Conservation (phyloP, 441 rosid species). For the Corymbia citriodora region DNA sequence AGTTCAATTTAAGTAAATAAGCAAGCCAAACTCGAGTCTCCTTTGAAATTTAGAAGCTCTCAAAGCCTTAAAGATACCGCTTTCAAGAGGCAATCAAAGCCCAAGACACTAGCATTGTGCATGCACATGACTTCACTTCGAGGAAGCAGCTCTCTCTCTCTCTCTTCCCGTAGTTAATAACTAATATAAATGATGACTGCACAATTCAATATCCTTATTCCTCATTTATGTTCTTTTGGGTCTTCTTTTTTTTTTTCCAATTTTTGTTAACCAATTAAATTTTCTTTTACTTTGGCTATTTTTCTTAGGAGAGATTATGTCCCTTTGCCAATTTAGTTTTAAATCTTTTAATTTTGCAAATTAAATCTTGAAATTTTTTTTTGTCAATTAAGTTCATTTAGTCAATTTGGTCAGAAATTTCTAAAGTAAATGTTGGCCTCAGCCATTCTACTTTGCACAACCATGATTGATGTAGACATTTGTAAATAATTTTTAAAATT, state of each 20-base stretch:
- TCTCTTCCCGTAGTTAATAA: neutral
- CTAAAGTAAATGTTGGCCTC: neutral
- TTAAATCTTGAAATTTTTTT: too few relatives aligned
- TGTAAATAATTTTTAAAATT: too few relatives aligned
- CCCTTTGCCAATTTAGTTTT: neutral
- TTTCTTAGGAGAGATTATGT: too few relatives aligned
- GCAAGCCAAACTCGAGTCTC: neutral
- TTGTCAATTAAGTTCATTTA: too few relatives aligned
- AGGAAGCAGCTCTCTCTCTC: neutral
- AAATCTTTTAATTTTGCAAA: too few relatives aligned
- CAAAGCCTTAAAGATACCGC: neutral
- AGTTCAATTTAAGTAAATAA: neutral
- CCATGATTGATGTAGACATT: accelerated
- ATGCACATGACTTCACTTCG: neutral
- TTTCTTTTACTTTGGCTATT: too few relatives aligned
- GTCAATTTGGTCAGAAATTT: too few relatives aligned
- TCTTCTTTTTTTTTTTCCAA: too few relatives aligned
- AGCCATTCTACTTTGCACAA: neutral
- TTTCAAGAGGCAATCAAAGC: neutral
- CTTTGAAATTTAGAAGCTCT: neutral
- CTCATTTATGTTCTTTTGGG: too few relatives aligned
- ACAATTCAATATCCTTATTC: neutral
- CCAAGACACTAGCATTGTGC: neutral
- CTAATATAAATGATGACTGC: neutral
- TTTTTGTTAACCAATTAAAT: too few relatives aligned